Percentiles rank a stretch among this genome's conserved stretches.
Evolutionary conservation across 2,329 filamentous ascomycete genomes (phyloP).

Genomic region (Esteya vermicola): DNA sequence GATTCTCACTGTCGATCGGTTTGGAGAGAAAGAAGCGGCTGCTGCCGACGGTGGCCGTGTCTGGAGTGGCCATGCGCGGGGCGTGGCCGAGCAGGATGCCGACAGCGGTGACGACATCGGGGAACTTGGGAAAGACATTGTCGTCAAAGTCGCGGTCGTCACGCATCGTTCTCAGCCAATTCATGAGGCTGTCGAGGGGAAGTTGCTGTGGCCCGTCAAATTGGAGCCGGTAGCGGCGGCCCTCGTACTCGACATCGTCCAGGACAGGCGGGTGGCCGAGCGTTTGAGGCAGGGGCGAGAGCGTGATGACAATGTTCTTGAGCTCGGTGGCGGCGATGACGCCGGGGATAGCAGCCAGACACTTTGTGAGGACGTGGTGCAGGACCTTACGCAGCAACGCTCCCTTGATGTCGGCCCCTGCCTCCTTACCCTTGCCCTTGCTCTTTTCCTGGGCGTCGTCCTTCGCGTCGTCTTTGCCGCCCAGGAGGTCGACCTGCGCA

Average conservation of each 20-base stretch:
- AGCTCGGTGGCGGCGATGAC: conserved; percentile 12
- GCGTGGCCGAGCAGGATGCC: conserved; percentile 33
- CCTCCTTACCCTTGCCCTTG: background rate
- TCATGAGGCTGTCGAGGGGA: conserved; percentile 24
- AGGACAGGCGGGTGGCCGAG: conserved; percentile 2
- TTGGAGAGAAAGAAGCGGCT: conserved; percentile 36
- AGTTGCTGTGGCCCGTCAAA: conserved; percentile 25
- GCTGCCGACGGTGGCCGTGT: conserved; percentile 26
- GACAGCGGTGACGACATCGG: conserved; percentile 34
- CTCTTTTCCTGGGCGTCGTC: too few species aligned
- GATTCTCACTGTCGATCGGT: conserved; percentile 14
- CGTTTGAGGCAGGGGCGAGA: conserved; percentile 1
- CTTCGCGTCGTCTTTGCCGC: too few species aligned
- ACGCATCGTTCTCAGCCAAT: conserved; percentile 28
- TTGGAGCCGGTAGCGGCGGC: conserved; percentile 17
- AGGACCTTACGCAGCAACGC: conserved; percentile 9
- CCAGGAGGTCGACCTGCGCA: too few species aligned
- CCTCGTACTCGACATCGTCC: conserved; percentile 5
- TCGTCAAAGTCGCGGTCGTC: conserved; percentile 20
- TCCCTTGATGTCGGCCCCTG: conserved; percentile 7
- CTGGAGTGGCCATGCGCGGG: conserved; percentile 21
- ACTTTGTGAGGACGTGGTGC: conserved; percentile 16
- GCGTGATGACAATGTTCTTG: conserved; percentile 9
- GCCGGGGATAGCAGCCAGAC: conserved; percentile 16
- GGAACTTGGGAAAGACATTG: conserved; percentile 31